These are phyloP conservation scores for Phyllosticta citriasiana DNA, from an alignment of 2,329 filamentous ascomycete species.

Conservation along the genomic window DNA sequence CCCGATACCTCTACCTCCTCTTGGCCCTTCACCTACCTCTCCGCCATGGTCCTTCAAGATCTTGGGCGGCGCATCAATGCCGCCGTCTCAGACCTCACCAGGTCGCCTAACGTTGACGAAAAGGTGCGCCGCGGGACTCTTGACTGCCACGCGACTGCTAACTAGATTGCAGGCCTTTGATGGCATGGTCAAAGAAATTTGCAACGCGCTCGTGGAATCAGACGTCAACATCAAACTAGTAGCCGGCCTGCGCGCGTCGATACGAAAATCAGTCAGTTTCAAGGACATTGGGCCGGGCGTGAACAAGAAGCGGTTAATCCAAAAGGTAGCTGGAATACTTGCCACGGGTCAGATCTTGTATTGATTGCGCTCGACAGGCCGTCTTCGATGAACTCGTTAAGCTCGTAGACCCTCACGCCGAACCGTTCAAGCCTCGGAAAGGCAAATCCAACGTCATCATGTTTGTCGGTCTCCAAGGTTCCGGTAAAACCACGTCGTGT, in stretches of 20 bases:
- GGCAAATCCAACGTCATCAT: constrained; percentile 95
- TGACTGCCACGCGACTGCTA: constrained; percentile 16
- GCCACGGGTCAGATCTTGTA: neutral
- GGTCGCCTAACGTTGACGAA: constrained; percentile 88
- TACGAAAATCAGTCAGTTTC: constrained; percentile 85
- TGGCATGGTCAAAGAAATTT: constrained; percentile 97
- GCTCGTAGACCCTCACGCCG: constrained; percentile 89
- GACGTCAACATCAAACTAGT: constrained; percentile 97
- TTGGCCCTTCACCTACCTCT: neutral
- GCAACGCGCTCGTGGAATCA: constrained; percentile 86
- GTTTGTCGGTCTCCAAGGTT: constrained; percentile 97
- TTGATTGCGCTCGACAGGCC: constrained; percentile 31
- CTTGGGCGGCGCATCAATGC: constrained; percentile 96
- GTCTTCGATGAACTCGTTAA: constrained; percentile 96
- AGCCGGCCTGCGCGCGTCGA: constrained; percentile 81
- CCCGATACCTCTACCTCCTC: neutral
- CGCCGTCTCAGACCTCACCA: constrained; percentile 86
- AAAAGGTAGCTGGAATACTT: constrained; percentile 48
- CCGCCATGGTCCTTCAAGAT: constrained; percentile 91
- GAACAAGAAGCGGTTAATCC: constrained; percentile 97
- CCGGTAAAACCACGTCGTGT: constrained; percentile 96
- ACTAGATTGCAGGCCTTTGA: constrained; percentile 67
- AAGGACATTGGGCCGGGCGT: constrained; percentile 81
- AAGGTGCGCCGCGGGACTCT: constrained; percentile 49
- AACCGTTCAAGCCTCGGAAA: constrained; percentile 95